Evolutionary conservation across 2,329 filamentous ascomycete species (phyloP).

Genomic region (Cercospora citrullina): DNA sequence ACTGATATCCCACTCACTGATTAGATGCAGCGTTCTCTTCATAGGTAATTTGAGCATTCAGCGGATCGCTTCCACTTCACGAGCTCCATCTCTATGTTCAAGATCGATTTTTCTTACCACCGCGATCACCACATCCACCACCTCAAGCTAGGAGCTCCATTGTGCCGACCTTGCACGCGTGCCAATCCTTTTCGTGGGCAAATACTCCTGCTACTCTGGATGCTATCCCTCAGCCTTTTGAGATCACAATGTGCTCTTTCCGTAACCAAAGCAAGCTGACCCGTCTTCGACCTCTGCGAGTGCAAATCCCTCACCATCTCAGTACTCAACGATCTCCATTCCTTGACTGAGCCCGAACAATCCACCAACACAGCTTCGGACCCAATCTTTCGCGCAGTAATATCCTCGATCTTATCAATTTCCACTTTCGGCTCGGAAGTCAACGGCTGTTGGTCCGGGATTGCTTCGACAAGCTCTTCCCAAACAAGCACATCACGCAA

Average conservation of each 20-base stretch:
- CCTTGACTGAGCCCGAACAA: not conserved
- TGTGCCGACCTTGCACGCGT: conserved; percentile 14
- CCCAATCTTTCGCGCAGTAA: not conserved
- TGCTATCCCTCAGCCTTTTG: conserved; percentile 17
- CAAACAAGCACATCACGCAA: conserved; percentile 23
- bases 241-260: conserved; percentile 25
- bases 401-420: not conserved
- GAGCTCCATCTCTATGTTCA: not conserved
- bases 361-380: not conserved
- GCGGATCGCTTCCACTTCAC: not conserved
- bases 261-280: conserved; percentile 18
- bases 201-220: conserved; percentile 23
- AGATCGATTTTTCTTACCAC: not conserved
- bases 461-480: conserved; percentile 22
- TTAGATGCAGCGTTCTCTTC: not conserved
- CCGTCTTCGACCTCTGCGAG: conserved; percentile 14
- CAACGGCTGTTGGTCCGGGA: not conserved
- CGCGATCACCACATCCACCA: conserved; percentile 29
- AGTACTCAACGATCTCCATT: conserved; percentile 17
- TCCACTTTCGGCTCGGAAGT: not conserved
- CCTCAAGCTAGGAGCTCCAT: conserved; percentile 19
- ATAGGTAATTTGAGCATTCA: not conserved
- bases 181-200: conserved; percentile 27
- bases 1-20: conserved; percentile 4
- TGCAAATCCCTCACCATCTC: conserved; percentile 18